Evolutionary conservation across 1,284 basidiomycete genomes (phyloP).

Genomic region (Peniophora sp.): DNA sequence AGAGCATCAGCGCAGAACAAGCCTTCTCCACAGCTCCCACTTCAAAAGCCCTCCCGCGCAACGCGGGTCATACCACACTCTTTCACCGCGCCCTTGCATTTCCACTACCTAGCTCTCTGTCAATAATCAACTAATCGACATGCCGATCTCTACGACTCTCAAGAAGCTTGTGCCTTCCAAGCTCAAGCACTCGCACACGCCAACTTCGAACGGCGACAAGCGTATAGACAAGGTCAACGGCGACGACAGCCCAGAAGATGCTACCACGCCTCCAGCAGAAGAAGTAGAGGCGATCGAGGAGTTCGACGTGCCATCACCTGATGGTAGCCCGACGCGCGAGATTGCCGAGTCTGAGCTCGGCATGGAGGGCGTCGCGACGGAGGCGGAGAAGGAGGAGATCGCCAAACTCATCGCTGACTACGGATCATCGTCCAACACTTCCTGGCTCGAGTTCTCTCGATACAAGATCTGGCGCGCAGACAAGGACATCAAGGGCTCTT

Average conservation of each 20-base stretch:
- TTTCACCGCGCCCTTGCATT: no score
- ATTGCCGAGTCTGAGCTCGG: background rate
- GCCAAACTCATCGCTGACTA: constrained; percentile 30
- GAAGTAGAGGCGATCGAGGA: background rate
- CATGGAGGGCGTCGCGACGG: constrained; percentile 1
- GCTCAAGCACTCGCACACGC: background rate
- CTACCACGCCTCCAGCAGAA: background rate
- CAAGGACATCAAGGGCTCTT: constrained; percentile 24
- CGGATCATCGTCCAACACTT: constrained; percentile 33
- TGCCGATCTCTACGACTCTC: background rate
- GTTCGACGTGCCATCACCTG: background rate
- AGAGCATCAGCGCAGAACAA: no score
- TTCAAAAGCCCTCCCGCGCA: no score
- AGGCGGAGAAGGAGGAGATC: constrained; percentile 20
- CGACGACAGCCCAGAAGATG: background rate
- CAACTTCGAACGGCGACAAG: no score
- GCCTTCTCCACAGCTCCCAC: no score
- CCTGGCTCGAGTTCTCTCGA: constrained; percentile 38
- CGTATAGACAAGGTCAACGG: no score
- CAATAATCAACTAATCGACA: background rate
- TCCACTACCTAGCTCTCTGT: no score
- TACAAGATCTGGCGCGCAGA: constrained; percentile 34
- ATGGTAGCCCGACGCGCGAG: background rate
- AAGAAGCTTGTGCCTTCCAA: constrained; percentile 1
- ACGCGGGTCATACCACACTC: no score